phyloP scores from a whole-genome alignment of 345 rosid genomes.

The Bretschneidera sinensis region DNA sequence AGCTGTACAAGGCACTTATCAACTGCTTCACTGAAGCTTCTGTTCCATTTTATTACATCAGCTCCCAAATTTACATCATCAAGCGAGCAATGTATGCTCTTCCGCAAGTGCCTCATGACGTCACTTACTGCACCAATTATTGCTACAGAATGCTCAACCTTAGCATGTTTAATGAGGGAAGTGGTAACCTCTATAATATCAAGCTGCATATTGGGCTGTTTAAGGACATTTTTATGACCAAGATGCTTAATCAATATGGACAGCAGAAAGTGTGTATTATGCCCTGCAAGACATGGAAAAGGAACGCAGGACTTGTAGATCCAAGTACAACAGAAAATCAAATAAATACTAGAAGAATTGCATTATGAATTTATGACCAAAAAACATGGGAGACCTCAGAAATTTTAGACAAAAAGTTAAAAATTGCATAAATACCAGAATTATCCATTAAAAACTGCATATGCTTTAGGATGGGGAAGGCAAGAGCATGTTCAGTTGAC shows the following conservation, averaged over 20 bases:
- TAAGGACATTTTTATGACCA: conserved; percentile 84
- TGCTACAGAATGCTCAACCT: conserved; percentile 66
- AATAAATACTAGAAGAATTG: neutral
- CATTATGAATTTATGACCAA: too few relatives aligned
- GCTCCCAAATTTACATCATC: conserved; percentile 60
- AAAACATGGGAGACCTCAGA: neutral
- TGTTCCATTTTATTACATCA: conserved; percentile 58
- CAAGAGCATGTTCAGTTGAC: conserved; percentile 77
- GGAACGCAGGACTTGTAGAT: neutral
- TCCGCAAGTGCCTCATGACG: conserved; percentile 82
- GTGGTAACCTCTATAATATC: conserved; percentile 72
- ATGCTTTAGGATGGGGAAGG: conserved; percentile 75
- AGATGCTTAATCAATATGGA: conserved; percentile 91
- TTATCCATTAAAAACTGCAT: conserved; percentile 79
- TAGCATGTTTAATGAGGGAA: conserved; percentile 62
- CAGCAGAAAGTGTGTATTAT: conserved; percentile 75
- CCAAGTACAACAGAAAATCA: conserved; percentile 6
- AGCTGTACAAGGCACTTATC: conserved; percentile 84
- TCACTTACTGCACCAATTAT: conserved; percentile 79
- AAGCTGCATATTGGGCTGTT: conserved; percentile 72
- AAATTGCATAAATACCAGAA: conserved; percentile 45
- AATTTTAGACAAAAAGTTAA: conserved; percentile 12
- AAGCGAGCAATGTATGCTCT: conserved; percentile 76
- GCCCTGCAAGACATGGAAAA: conserved; percentile 52
- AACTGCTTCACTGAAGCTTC: conserved; percentile 55